Evolutionary conservation across 192 early-diverging fungal genomes (phyloP), one percentile per base, ranked within the genome.

Genomic region (Linnemannia hyalina): DNA sequence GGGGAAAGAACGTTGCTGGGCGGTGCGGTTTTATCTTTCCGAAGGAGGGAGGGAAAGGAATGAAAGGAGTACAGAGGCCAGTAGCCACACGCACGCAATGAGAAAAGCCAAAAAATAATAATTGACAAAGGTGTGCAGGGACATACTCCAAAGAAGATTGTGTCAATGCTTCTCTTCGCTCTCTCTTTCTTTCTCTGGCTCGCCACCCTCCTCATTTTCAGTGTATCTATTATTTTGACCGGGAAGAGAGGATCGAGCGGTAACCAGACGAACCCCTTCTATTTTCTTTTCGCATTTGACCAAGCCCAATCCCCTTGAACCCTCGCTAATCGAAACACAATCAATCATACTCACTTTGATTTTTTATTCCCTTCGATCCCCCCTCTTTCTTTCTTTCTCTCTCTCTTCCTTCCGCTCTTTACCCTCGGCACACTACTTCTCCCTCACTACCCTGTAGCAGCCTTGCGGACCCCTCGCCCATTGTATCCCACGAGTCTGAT

Each of bases 401-500:
- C 63, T 78, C 68, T 52, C 68, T 78, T 52, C 26, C 15, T 68
- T 68, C 42, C 32, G 11, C 52, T 54, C 18, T 55, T 20, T 15
- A 29, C 32, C 26, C 22, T 73, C 65, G 70, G 20, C 47, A 3
- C 52, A 57, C 36, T 54, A 26, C 9, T 8, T n/a, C 38, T n/a
- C 38, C 26, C 29, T 16, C 57, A 32, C 60, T 63, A 22, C 20
- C n/a, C 3, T 49, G 57, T 40, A 75, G 73, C 65, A 81, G 80
- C 73, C 26, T 75, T 18, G 65, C 80, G 38, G 80, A 81, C 70
- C 80, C 80, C 29, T 81, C 80, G 40, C 75, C 80, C 15, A 42
- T 74, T 29, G 46, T 47, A 36, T 36, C 52, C 11, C 74, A 75
- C 68, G 73, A 81, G 15, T 57, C 80, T 40, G 80, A 81, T 70